Percentiles rank a stretch among this genome's conserved stretches.
Evolutionary conservation across 2,329 filamentous ascomycete genomes (phyloP).

Genomic region (Fusarium irregulare): DNA sequence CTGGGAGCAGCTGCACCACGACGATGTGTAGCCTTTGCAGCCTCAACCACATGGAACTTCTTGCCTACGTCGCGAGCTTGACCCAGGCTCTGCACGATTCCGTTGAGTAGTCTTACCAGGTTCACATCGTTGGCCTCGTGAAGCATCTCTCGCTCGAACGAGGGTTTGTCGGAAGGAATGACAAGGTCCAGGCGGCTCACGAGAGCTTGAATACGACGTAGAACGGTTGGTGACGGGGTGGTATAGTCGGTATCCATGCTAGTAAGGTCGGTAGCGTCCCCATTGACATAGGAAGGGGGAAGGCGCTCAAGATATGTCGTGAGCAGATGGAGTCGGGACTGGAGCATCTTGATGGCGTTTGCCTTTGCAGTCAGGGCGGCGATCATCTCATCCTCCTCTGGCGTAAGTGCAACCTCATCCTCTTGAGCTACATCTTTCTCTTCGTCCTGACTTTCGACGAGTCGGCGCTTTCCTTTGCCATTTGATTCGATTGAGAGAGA

Average conservation of each 20-base stretch:
- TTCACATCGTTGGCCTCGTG: constrained; percentile 87
- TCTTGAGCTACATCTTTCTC: constrained; percentile 45
- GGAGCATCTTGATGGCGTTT: constrained; percentile 94
- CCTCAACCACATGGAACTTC: constrained; percentile 74
- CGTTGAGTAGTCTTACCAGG: constrained; percentile 79
- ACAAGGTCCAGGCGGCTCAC: constrained; percentile 86
- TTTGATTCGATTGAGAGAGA: constrained; percentile 60
- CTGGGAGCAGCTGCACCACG: constrained; percentile 35
- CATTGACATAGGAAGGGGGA: constrained; percentile 71
- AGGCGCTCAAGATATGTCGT: constrained; percentile 80
- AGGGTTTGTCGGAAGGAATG: constrained; percentile 73
- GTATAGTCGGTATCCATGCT: constrained; percentile 53
- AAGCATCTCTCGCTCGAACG: constrained; percentile 76
- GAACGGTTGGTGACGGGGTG: constrained; percentile 73
- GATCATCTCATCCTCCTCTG: constrained; percentile 71
- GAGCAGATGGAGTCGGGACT: constrained; percentile 78
- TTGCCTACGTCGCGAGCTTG: constrained; percentile 79
- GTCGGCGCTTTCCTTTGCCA: constrained; percentile 63
- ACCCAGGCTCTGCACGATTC: constrained; percentile 77
- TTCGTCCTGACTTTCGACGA: constrained; percentile 50
- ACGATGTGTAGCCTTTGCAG: constrained; percentile 41
- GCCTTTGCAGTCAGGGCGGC: constrained; percentile 82
- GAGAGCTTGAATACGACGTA: constrained; percentile 89
- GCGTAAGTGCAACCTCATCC: constrained; percentile 60
- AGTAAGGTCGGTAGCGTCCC: constrained; percentile 55